Conservation (phyloP, 768 basidiomycete genomes). For the Macrolepiota dolichaula region DNA sequence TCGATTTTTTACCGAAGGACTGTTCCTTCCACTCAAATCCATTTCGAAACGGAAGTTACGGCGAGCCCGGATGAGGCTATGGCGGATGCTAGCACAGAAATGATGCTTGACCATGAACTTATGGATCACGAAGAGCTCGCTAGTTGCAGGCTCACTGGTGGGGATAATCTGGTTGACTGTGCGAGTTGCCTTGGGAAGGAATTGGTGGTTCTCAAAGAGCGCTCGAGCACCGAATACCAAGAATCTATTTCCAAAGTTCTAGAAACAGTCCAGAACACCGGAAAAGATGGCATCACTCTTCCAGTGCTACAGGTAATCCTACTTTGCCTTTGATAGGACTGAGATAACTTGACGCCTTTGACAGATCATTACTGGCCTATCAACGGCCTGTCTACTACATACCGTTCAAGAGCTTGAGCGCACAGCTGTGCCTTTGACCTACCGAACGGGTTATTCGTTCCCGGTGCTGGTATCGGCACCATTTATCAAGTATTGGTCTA, state of each 20-base stretch:
- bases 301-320: not conserved
- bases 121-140: conserved; percentile 38
- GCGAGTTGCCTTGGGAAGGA: conserved; percentile 41
- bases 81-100: not conserved
- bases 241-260: conserved; percentile 31
- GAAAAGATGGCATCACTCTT: conserved; percentile 37
- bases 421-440: conserved; percentile 50
- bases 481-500: conserved; percentile 52
- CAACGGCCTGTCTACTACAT: conserved; percentile 1
- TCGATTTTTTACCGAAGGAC: conserved; percentile 38
- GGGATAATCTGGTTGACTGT: conserved; percentile 39
- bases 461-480: conserved; percentile 55
- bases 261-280: conserved; percentile 30
- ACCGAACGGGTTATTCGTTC: conserved; percentile 62
- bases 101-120: conserved; percentile 36
- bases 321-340: not conserved
- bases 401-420: conserved; percentile 33
- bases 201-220: conserved; percentile 26
- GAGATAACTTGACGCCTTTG: not conserved
- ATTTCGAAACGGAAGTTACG: not conserved
- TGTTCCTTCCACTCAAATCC: conserved; percentile 10
- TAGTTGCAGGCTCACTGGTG: conserved; percentile 40
- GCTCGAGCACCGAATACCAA: conserved; percentile 26
- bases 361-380: not conserved
- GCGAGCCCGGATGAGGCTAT: not conserved